Base-by-base conservation (phyloP, 179 eudicot genomes). In the Heliamphora pulchella region DNA sequence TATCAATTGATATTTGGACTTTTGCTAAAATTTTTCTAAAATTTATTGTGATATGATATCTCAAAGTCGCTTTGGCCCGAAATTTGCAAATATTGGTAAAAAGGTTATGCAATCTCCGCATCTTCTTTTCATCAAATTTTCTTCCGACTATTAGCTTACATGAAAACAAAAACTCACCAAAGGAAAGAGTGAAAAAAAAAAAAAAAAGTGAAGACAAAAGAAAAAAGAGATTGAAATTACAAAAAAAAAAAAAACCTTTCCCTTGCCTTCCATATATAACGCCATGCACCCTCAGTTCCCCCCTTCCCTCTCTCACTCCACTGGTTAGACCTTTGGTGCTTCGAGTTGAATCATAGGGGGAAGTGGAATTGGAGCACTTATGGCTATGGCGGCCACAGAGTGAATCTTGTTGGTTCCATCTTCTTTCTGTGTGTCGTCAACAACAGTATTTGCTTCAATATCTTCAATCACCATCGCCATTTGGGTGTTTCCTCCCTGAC, bases 281-380 rank as follows among this genome's bases (percentile, higher is more conserved):
- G 17, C 31, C 54, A 13, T 5, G 48, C 67, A 54, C 53, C 71
- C 15, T 44, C 41, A n/a, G 2, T 70, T 58, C 13, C 47, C 7
- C 1, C 8, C 5, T 3, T 2, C 8, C 1, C 48, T 14, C 31
- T 4, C 3, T 64, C 18, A 5, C 5, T 18, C 73, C 31, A 39
- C 39, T 69, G 13, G 0, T 46, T 69, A 77, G 18, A 50, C 53
- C 69, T 80, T 87, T 59, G 89, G 93, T 48, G 91, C 87, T 81
- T 85, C 91, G 81, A 89, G 57, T 74, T 90, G 88, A 66, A 89
- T 14, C 94, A 88, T 91, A 8, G 90, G 91, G n/a, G 90, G 86
- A 31, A 69, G 79, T 43, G 88, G 86, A 54, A 89, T 85, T 0
- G 90, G 92, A 22, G 83, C 81, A 53, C 84, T 82, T 57, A 91